phyloP scores from a whole-genome alignment of 2,329 filamentous ascomycete species.

The Claviceps lovelessii region DNA sequence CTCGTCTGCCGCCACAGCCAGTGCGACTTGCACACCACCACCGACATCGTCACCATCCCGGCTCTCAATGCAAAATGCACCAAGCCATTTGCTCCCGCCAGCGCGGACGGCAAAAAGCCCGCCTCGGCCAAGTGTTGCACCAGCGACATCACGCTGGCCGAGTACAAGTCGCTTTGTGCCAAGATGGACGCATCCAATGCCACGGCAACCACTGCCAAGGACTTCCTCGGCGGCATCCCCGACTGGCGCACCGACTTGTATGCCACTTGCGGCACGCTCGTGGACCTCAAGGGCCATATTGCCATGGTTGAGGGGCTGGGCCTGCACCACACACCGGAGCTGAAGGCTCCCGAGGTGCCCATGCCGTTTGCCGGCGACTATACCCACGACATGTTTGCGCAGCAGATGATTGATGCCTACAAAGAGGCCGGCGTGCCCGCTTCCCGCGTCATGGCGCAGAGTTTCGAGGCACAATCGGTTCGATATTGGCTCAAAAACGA shows the following conservation, averaged over 20 bases:
- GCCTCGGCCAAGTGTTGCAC: conserved; percentile 57
- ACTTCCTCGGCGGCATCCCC: conserved; percentile 45
- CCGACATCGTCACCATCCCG: conserved; percentile 48
- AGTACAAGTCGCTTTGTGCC: conserved; percentile 53
- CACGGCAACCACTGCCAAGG: conserved; percentile 40
- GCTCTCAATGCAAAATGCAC: conserved; percentile 51
- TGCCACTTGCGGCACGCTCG: conserved; percentile 45
- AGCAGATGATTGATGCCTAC: conserved; percentile 51
- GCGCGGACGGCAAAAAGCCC: conserved; percentile 22
- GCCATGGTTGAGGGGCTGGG: conserved; percentile 41
- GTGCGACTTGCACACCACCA: conserved; percentile 55
- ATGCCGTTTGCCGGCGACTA: conserved; percentile 54
- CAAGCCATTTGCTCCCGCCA: conserved; percentile 43
- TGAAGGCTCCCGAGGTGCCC: conserved; percentile 53
- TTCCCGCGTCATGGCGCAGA: conserved; percentile 46
- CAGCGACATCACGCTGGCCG: conserved; percentile 51
- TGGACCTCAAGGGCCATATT: conserved; percentile 50
- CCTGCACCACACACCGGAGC: conserved; percentile 50
- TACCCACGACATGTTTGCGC: conserved; percentile 49
- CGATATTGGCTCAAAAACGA: conserved; percentile 52
- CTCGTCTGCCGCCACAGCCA: conserved; percentile 56
- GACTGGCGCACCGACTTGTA: conserved; percentile 53
- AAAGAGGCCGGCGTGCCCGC: conserved; percentile 36
- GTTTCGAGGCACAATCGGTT: conserved; percentile 49
- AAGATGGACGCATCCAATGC: conserved; percentile 55